Base-by-base conservation (phyloP, 2,329 filamentous ascomycete genomes). In the Zalaria obscura region DNA sequence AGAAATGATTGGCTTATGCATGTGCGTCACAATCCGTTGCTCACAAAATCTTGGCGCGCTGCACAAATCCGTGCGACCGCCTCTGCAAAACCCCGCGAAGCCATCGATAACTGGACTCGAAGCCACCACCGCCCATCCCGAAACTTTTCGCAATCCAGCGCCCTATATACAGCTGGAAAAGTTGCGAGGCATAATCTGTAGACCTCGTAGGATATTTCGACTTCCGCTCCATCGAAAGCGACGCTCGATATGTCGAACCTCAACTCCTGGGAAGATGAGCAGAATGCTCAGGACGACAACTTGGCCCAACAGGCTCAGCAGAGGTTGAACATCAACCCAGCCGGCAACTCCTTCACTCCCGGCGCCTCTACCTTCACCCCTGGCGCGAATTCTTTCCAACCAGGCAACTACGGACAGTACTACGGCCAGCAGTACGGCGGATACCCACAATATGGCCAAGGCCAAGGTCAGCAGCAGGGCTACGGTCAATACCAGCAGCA, bases 221-320 rank as follows among this genome's bases (percentile, higher is more conserved):
- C 18, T 18, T 18, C 18, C 18, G 18, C 18, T 32, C 29, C 29
- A 32, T 7, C 29, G n/a, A n/a, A 32, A 7, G 29, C 29, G n/a
- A 32, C 29, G n/a, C 7, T 32, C 41, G 42, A 27, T 5, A 94
- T 94, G 87, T 82, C 88, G 54, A 79, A 88, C 63, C 83, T 86
- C 56, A 87, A 93, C 63, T 94, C 87, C 48, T 96, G 91, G 84
- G 88, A 96, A 67, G 86, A 93, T 57, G 50, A 50, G 25, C 48
- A 50, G 25, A 57, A 61, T 46, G 57, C 56, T 42, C 57, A 59
- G 50, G 60, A 63, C 50, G 52, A 60, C 36, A 51, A 58, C 36
- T 55, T 62, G 44, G 51, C 59, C 38, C 51, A 55, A 38, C 60
- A 62, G 51, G 53, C 60, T 5, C 58, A 61, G 47, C 59, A 58